These are phyloP conservation scores for Penicillium sp. DNA, from an alignment of 2,329 filamentous ascomycete species.

Conservation along the genomic window DNA sequence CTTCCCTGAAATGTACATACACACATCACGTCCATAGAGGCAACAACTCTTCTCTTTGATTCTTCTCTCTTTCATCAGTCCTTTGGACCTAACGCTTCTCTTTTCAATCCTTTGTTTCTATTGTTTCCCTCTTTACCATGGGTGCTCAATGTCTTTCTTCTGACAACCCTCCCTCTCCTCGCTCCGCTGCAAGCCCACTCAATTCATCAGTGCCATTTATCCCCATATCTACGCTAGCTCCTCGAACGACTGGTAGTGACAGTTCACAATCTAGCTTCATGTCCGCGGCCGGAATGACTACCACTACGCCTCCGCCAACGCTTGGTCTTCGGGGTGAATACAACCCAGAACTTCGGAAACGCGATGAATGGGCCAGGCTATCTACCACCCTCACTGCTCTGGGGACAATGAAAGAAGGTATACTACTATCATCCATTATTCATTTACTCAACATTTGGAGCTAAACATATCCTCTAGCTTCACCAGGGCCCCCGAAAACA, in stretches of 20 bases:
- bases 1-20: slow-evolving; percentile 1
- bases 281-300: not conserved
- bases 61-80: not conserved
- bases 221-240: not conserved
- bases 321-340: not conserved
- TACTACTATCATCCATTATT: not conserved
- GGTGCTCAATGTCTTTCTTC: not conserved
- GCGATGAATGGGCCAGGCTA: not conserved
- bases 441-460: not conserved
- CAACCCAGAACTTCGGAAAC: not conserved
- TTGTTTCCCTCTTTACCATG: not conserved
- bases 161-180: not conserved
- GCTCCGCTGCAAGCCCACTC: not conserved
- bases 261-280: not conserved
- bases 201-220: not conserved
- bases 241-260: not conserved
- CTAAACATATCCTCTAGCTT: not conserved
- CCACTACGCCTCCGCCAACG: not conserved
- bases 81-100: not conserved
- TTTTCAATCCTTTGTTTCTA: not conserved
- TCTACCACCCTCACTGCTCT: not conserved
- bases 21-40: not conserved
- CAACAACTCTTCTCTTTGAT: slow-evolving; percentile 3
- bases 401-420: not conserved
- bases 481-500: not conserved